phyloP scores from a whole-genome alignment of 2,329 filamentous ascomycete genomes.

The Penicillium brasilianum region DNA sequence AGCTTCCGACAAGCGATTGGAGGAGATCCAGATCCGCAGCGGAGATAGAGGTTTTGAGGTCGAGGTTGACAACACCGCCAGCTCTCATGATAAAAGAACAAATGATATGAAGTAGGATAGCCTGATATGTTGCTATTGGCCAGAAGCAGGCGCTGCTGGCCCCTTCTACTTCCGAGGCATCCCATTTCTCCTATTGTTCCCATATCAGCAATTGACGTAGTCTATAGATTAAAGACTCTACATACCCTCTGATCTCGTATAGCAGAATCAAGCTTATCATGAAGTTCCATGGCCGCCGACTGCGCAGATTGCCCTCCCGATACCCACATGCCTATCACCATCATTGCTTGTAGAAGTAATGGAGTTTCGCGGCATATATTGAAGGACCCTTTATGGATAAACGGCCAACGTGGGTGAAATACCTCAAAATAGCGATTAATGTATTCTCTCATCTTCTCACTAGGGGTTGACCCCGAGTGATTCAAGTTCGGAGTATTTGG shows the following conservation, averaged over 20 bases:
- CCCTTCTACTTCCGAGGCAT: constrained; percentile 20
- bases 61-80: constrained; percentile 11
- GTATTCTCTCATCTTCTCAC: constrained; percentile 20
- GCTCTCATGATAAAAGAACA: constrained; percentile 27
- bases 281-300: constrained; percentile 32
- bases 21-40: constrained; percentile 25
- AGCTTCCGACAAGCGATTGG: constrained; percentile 32
- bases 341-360: constrained; percentile 37
- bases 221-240: neutral
- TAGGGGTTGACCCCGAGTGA: neutral
- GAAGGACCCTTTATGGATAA: constrained; percentile 35
- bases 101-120: constrained; percentile 39
- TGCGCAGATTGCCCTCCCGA: constrained; percentile 24
- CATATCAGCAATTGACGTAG: neutral
- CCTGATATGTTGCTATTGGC: constrained; percentile 42
- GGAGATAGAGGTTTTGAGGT: constrained; percentile 20
- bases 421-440: constrained; percentile 33
- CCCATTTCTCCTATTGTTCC: constrained; percentile 30
- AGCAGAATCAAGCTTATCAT: constrained; percentile 29
- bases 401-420: constrained; percentile 38
- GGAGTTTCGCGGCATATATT: constrained; percentile 26
- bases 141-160: constrained; percentile 24
- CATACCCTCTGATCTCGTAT: constrained; percentile 35
- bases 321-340: constrained; percentile 36
- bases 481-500: neutral